Base-by-base conservation (phyloP, 2,329 filamentous ascomycete species). In the Verticillium nubilum region DNA sequence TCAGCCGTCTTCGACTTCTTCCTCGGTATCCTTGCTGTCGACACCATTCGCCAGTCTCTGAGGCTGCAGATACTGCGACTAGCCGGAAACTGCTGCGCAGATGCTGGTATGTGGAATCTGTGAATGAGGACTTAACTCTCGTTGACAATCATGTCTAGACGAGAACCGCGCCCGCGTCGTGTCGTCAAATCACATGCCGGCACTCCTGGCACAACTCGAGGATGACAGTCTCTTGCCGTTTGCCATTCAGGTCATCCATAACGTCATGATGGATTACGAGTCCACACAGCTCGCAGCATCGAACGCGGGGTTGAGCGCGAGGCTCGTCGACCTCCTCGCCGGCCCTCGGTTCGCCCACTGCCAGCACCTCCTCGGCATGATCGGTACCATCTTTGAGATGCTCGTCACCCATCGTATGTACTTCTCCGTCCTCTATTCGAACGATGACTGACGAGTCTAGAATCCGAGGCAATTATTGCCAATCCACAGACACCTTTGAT, bases 191-290 rank as follows among this genome's bases (percentile, higher is more conserved):
- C 75, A 77, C 26, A 67, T 88, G 13, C 66, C 72, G 3, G 70
- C 73, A 31, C 74, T 88, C 59, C 78, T 84, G 31, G 64, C 71
- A 2, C 74, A 83, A 35, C 70, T 87, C 9, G 64, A 72, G 15
- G 70, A 83, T 37, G 77, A 83, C 55, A 69, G 72, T 0, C 64
- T 86, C 19, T 70, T 85, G 7, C 70, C 76, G 0, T 83, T 84
- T 67, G 76, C 78, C 35, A 78, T 87, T 47, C 82, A 84, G 0
- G 86, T 87, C 7, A 71, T 88, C 4, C 86, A 82, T 70, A 88
- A 88, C 66, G 77, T 86, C 54, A 79, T 84, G 58, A 78, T 87
- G 15, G 86, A 88, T 67, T 87, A 86, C 67, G 83, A 83, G 63
- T 80, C 82, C 4, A 83, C 84, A 17, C 85, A 88, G 64, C 69